phyloP scores from a whole-genome alignment of 306 rosid genomes.

The Prunus salicina region DNA sequence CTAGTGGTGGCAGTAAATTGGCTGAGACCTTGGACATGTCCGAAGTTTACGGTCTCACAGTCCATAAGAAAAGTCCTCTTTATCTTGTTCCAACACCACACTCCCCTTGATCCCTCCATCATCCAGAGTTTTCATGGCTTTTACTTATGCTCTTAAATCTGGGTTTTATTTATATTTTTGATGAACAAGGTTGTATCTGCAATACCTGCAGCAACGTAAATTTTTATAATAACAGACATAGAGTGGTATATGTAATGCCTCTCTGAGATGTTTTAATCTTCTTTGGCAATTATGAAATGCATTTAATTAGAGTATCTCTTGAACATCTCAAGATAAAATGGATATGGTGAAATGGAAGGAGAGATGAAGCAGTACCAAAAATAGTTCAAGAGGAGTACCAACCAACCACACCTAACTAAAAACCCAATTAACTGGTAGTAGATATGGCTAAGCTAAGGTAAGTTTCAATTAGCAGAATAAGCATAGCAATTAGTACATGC shows the following conservation, averaged over 20 bases:
- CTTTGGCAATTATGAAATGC: not conserved
- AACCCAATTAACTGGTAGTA: not conserved
- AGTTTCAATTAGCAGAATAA: not conserved
- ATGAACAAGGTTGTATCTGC: not conserved
- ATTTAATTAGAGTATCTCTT: not conserved
- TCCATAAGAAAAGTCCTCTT: slow-evolving; percentile 32
- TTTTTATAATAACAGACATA: not conserved
- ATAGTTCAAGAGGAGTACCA: not conserved
- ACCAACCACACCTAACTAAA: not conserved
- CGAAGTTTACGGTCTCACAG: slow-evolving; percentile 18
- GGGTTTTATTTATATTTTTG: too few relatives aligned
- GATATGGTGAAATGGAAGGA: not conserved
- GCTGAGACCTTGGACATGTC: slow-evolving; percentile 28
- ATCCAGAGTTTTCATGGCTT: too few relatives aligned
- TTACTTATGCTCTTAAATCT: too few relatives aligned
- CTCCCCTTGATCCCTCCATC: not conserved
- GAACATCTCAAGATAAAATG: not conserved
- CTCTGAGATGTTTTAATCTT: not conserved
- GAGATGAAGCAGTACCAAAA: not conserved
- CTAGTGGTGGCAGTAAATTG: not conserved
- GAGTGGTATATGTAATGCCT: too few relatives aligned
- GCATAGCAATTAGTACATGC: not conserved
- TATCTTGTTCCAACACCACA: slow-evolving; percentile 22
- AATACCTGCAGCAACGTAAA: not conserved
- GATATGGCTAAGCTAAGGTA: not conserved